Evolutionary conservation across 2,329 filamentous ascomycete species (phyloP), one percentile per base, ranked within the genome.

Genomic region (Botrytis fragariae): DNA sequence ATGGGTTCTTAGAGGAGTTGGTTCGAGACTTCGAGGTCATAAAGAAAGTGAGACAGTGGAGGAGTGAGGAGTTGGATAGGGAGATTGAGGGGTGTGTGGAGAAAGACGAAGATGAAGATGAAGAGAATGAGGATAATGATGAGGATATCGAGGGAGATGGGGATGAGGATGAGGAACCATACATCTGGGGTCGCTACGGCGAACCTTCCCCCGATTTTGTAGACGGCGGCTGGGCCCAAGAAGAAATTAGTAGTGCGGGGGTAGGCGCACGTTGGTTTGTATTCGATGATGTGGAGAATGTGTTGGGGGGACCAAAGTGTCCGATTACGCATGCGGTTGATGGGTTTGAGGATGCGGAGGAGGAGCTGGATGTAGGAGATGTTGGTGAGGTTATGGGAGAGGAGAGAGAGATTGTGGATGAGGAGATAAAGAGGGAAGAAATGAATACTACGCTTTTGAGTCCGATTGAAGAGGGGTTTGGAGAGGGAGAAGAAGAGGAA

Each of bases 21-120:
- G 1, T 32, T n/a, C 3, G n/a, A 0, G 48, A 57, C 18, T 44
- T 69, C 1, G 35, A 32, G 18, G 10, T 32, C 1, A 10, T 69
- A n/a, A 10, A 25, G 7, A 3, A 14, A 4, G 6, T 42, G 3
- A 10, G n/a, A 4, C 10, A 1, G 10, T 69, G 35, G 48, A 68
- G 45, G 7, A 4, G 25, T n/a, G 25, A 6, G 25, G 10, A 14
- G 2, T 0, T 1, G 18, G 8, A 16, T 25, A 10, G 1, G n/a
- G 29, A 16, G 20, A n/a, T 32, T 29, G 18, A 25, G 42, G 12
- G 16, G n/a, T 20, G 25, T 48, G 62, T 1, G 1, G 63, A 37
- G 20, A 42, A 22, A 6, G 32, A 59, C 0, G 8, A 37, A 1
- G 32, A 4, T 5, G 6, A 35, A 3, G 61, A 25, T 0, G 42